Conservation (phyloP, 2,329 filamentous ascomycete genomes). For the Trichoderma sp. region DNA sequence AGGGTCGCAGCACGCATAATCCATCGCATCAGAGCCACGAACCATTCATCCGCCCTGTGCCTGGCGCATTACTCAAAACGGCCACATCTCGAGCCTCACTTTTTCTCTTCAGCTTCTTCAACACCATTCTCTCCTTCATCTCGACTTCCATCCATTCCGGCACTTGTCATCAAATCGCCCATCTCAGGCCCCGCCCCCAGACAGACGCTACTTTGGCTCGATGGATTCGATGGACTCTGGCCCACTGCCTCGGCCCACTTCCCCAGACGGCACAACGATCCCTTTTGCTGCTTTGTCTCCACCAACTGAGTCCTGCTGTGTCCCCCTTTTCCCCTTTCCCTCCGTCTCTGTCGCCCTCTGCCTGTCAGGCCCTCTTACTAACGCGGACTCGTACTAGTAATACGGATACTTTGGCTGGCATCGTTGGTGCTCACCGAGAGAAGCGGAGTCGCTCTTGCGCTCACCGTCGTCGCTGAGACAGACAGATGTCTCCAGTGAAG, state of each 20-base stretch:
- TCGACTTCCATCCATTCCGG: not conserved
- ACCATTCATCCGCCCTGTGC: not conserved
- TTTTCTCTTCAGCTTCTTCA: not conserved
- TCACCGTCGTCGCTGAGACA: not conserved
- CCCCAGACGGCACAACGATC: conserved; percentile 25
- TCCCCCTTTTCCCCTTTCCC: not conserved
- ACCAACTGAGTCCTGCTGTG: not conserved
- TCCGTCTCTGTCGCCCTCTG: not conserved
- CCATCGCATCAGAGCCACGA: not conserved
- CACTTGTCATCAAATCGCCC: not conserved
- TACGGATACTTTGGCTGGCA: not conserved
- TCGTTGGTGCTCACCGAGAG: not conserved
- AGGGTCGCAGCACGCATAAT: not conserved
- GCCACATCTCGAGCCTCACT: conserved; percentile 1
- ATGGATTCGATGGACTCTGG: conserved; percentile 4
- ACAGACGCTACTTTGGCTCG: conserved; percentile 1
- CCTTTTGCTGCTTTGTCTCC: not conserved
- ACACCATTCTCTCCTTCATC: not conserved
- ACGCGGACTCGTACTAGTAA: not conserved
- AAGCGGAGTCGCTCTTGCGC: not conserved
- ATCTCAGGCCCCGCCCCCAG: conserved; percentile 21
- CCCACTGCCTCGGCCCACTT: conserved; percentile 21
- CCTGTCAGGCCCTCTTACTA: not conserved
- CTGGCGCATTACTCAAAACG: conserved; percentile 3
- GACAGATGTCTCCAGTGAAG: not conserved